Conservation (phyloP, 2,329 filamentous ascomycete genomes). For the Tolypocladium amazonense region DNA sequence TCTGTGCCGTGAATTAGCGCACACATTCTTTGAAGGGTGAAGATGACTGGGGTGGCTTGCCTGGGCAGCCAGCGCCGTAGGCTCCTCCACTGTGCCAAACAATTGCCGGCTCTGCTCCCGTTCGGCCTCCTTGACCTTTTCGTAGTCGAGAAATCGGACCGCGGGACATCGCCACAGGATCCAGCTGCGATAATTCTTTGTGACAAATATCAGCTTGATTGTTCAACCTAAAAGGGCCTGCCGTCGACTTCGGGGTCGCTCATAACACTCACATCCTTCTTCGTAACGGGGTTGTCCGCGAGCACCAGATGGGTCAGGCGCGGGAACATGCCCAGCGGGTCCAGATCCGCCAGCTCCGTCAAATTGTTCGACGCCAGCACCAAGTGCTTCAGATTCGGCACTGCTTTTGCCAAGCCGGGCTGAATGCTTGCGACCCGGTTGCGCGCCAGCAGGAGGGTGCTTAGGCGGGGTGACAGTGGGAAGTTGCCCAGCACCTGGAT, state of each 20-base stretch:
- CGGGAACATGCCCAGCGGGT: slow-evolving; percentile 59
- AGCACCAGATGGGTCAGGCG: slow-evolving; percentile 71
- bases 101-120: slow-evolving; percentile 64
- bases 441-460: slow-evolving; percentile 76
- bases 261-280: slow-evolving; percentile 65
- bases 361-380: slow-evolving; percentile 78
- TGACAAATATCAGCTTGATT: neutral
- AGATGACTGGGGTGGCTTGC: slow-evolving; percentile 11
- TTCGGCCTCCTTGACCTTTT: slow-evolving; percentile 83
- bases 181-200: slow-evolving; percentile 83
- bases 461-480: slow-evolving; percentile 78
- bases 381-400: slow-evolving; percentile 74
- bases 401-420: slow-evolving; percentile 56
- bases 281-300: slow-evolving; percentile 79
- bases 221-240: neutral
- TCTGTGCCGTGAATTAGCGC: slow-evolving; percentile 30
- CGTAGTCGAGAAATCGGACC: slow-evolving; percentile 85
- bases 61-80: slow-evolving; percentile 69
- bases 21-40: neutral
- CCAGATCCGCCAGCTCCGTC: slow-evolving; percentile 75
- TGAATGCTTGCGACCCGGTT: slow-evolving; percentile 84
- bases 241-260: neutral
- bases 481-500: slow-evolving; percentile 86
- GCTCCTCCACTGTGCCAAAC: slow-evolving; percentile 70
- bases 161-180: slow-evolving; percentile 76